Percentiles rank a stretch among this genome's conserved stretches.
Evolutionary conservation across 2,329 filamentous ascomycete genomes (phyloP).

Genomic region (Phaeosphaeria sp.): DNA sequence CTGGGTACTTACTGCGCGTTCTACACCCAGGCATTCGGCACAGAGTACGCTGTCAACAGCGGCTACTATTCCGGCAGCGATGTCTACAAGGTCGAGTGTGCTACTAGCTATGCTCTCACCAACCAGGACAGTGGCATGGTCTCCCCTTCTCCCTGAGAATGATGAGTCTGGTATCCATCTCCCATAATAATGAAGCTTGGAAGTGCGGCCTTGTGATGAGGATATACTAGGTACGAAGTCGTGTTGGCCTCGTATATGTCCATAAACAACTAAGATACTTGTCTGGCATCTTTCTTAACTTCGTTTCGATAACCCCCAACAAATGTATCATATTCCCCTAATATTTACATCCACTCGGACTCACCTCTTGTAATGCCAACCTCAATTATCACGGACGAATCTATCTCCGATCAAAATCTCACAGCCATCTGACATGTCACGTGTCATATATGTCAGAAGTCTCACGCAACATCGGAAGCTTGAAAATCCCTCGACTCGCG

Average conservation of each 20-base stretch:
- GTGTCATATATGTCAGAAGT: background rate
- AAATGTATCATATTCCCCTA: no score
- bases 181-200: background rate
- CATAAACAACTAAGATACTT: no score
- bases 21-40: constrained; percentile 28
- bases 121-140: constrained; percentile 10
- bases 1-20: constrained; percentile 47
- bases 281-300: no score
- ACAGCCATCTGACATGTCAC: background rate
- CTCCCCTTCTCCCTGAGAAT: background rate
- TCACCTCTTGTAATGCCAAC: no score
- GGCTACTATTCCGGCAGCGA: constrained; percentile 27
- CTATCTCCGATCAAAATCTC: no score
- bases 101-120: constrained; percentile 12
- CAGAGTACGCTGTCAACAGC: constrained; percentile 27
- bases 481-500: background rate
- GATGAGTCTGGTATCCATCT: background rate
- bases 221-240: no score
- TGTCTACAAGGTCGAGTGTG: constrained; percentile 17
- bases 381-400: no score
- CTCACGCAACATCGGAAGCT: background rate
- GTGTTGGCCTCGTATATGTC: no score
- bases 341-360: no score
- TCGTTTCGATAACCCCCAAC: no score
- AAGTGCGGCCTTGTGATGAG: no score